Evolutionary conservation across 768 basidiomycete genomes (phyloP), one percentile per base, ranked within the genome.

Genomic region (Hortiboletus campestris): DNA sequence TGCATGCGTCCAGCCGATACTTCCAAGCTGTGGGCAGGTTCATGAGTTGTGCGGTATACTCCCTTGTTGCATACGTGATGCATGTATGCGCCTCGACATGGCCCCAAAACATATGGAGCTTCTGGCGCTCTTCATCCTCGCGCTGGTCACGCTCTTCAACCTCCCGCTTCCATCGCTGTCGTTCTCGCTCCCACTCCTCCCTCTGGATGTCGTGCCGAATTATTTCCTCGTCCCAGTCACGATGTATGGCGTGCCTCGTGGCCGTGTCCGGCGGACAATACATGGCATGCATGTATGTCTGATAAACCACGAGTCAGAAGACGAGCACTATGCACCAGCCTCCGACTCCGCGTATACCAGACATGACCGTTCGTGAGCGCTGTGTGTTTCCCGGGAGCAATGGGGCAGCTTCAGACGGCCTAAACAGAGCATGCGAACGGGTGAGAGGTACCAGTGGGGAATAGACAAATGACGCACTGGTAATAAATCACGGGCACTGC

Each of bases 11-110:
- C n/a, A 66, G 13, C 8, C 59, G 59, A 35, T 58, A 60, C 6
- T 38, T 39, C 52, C 66, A 65, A 17, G 49, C 43, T 0, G 10
- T 29, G 5, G 70, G 72, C n/a, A 73, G 43, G 39, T 72, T 72
- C 46, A 59, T 60, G 3, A 74, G 53, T 6, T 55, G 53, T 0
- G 73, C 73, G 1, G 65, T 62, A 31, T 74, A 73, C 40, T 63
- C 62, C 42, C 68, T 63, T 3, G 67, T 65, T 0, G 58, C 68
- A 48, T 68, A 72, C 0, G 66, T 63, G 25, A 52, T 63, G 53
- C 73, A 74, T 17, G 34, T 32, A 44, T 65, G 60, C 9, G 55
- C 39, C 16, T 59, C 48, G 2, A 70, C 46, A 6, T 36, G 10
- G 3, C 40, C 63, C 67, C 65, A 69, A 35, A 34, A 65, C 51